Conservation (phyloP, 495 filamentous ascomycete species). For the Hypoxylon cercidicola region DNA sequence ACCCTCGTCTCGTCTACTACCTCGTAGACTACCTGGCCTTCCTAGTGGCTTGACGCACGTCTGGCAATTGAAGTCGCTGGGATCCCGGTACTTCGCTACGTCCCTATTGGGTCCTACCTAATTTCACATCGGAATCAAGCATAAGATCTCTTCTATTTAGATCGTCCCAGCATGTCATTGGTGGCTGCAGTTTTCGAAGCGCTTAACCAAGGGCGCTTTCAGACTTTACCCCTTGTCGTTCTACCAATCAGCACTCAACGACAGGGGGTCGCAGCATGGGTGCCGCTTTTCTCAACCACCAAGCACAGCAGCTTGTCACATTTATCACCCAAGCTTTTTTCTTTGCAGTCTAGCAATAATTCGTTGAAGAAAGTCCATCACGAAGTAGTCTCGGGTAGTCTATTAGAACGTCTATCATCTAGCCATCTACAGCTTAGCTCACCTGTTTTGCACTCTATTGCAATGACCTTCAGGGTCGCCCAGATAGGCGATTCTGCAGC, state of each 20-base stretch:
- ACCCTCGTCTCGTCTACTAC: conserved; percentile 6
- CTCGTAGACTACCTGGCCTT: conserved; percentile 4
- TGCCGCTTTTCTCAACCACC: conserved; percentile 26
- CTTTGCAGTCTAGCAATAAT: conserved; percentile 5
- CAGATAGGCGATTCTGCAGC: too few relatives aligned
- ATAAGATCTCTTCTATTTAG: conserved; percentile 40
- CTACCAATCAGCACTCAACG: conserved; percentile 37
- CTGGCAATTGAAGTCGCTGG: conserved; percentile 33
- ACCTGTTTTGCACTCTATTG: background rate
- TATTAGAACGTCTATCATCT: conserved; percentile 4
- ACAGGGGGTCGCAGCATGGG: conserved; percentile 32
- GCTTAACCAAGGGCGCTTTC: conserved; percentile 42
- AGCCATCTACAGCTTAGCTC: conserved; percentile 16
- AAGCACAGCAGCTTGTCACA: conserved; percentile 41
- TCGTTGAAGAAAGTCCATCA: conserved; percentile 30
- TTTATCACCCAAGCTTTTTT: conserved; percentile 33
- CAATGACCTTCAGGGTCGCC: background rate
- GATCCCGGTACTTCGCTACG: conserved; percentile 33
- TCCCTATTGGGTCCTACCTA: conserved; percentile 30
- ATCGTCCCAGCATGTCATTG: conserved; percentile 34
- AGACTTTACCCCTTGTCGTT: conserved; percentile 24
- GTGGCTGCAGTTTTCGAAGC: conserved; percentile 36
- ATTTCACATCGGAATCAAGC: conserved; percentile 30
- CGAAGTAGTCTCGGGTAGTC: conserved; percentile 17
- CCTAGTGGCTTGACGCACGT: conserved; percentile 34